These are phyloP conservation scores for Heterobasidion irregulare DNA, from an alignment of 1,284 basidiomycete species.

Conservation along the genomic window DNA sequence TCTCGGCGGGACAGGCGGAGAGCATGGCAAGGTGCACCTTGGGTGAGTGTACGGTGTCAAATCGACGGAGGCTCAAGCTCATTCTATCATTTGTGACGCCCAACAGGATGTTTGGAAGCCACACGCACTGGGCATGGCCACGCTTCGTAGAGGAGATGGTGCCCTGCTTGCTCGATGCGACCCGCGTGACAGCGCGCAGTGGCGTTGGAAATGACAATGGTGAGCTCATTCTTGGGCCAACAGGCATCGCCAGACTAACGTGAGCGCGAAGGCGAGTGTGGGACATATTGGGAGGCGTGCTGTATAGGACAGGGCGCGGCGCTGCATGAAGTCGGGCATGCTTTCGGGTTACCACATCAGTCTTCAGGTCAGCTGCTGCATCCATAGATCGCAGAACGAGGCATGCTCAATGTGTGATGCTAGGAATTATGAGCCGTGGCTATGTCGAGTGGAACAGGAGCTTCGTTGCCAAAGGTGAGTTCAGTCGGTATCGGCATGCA, in stretches of 20 bases:
- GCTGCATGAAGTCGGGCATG: slow-evolving; percentile 1
- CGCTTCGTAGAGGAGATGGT: background rate
- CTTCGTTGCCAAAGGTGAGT: background rate
- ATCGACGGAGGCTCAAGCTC: background rate
- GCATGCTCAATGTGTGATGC: background rate
- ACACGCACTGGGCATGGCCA: slow-evolving; percentile 3
- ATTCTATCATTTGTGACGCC: background rate
- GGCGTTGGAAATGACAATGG: no score
- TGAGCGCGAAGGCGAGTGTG: background rate
- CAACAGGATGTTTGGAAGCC: slow-evolving; percentile 1
- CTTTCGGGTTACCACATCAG: background rate
- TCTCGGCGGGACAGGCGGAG: background rate
- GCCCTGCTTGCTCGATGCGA: slow-evolving; percentile 1
- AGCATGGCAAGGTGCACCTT: background rate
- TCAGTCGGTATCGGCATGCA: no score
- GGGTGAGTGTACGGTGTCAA: background rate
- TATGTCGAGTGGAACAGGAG: slow-evolving; percentile 2
- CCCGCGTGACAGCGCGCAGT: background rate
- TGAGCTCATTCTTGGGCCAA: no score
- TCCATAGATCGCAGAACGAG: background rate
- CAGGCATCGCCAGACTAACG: background rate
- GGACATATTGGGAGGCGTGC: slow-evolving; percentile 2
- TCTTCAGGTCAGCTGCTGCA: background rate
- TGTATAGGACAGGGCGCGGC: background rate
- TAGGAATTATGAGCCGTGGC: slow-evolving; percentile 1